These are phyloP conservation scores for Rhipidocladum racemiflorum DNA, from an alignment of 176 grass and related monocot genomes.

Conservation along the genomic window DNA sequence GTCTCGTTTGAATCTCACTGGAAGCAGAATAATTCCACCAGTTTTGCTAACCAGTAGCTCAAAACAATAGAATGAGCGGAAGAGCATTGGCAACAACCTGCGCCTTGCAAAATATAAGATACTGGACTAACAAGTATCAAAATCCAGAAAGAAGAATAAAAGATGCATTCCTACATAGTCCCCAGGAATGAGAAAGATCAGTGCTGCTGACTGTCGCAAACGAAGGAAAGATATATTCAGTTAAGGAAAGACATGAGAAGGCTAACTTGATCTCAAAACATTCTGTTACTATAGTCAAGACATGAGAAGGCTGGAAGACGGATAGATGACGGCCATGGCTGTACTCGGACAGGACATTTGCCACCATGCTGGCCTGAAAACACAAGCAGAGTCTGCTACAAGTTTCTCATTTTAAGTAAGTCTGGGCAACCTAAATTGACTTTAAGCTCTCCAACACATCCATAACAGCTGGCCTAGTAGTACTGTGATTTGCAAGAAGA, in stretches of 20 bases:
- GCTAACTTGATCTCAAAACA: slow-evolving; percentile 43
- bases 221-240: slow-evolving; percentile 13
- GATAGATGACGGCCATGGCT: slow-evolving; percentile 17
- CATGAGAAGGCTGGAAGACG: slow-evolving; percentile 18
- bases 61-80: background rate
- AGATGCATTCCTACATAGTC: background rate
- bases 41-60: background rate
- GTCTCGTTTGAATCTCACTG: background rate
- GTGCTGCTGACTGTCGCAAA: background rate
- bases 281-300: slow-evolving; percentile 41
- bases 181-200: background rate
- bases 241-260: no score
- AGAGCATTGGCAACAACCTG: background rate
- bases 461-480: slow-evolving; percentile 19
- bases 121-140: background rate
- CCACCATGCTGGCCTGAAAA: slow-evolving; percentile 32
- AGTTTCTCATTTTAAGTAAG: slow-evolving; percentile 40
- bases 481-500: slow-evolving; percentile 12
- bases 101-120: no score
- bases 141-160: background rate
- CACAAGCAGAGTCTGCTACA: slow-evolving; percentile 15
- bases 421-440: slow-evolving; percentile 37
- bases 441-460: slow-evolving; percentile 54
- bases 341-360: background rate
- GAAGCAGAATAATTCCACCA: background rate